Base-by-base conservation (phyloP, 352 stramenopile species). In the Phytophthora citricola region DNA sequence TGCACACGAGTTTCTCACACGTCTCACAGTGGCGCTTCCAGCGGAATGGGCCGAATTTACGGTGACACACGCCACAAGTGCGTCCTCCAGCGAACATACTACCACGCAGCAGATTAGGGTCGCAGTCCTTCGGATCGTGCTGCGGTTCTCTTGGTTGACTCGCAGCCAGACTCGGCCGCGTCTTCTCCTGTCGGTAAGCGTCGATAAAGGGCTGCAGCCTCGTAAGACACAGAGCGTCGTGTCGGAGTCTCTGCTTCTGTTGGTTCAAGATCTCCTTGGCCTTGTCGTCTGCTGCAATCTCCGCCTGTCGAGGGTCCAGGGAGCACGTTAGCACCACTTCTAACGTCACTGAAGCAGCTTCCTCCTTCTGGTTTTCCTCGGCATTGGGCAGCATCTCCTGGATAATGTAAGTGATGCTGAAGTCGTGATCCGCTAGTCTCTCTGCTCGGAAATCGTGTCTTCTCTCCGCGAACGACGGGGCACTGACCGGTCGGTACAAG, bases 11-110 rank as follows among this genome's bases (percentile, higher is more conserved):
- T n/a, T 77, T 70, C 10, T 78, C 58, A 49, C 85, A 94, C 40
- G 81, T 54, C 44, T 91, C 78, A 60, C 85, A 94, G 27, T 76
- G 69, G 44, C 84, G 77, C 58, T 90, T 91, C 82, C 85, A 91
- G 17, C 83, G 81, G 63, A 94, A 94, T 4, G 85, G 76, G n/a
- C 83, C 67, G 29, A 94, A 92, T 27, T 73, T 73, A 17, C 88
- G 85, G 39, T 69, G 71, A 58, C 85, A 94, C 22, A 88, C 73
- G 10, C 70, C 65, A 55, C 85, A 94, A 26, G 66, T 65, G 4
- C 40, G 49, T 43, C 52, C 60, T 34, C 63, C 52, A 26, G 67
- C 31, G 17, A 71, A 63, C 36, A 75, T 52, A 40, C 55, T 68
- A 1, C 58, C 46, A 2, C 56, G 43, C 24, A 72, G 40, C 32